Base-by-base conservation (phyloP, 805 yeast genomes). In the Saturnispora kantuleensis region DNA sequence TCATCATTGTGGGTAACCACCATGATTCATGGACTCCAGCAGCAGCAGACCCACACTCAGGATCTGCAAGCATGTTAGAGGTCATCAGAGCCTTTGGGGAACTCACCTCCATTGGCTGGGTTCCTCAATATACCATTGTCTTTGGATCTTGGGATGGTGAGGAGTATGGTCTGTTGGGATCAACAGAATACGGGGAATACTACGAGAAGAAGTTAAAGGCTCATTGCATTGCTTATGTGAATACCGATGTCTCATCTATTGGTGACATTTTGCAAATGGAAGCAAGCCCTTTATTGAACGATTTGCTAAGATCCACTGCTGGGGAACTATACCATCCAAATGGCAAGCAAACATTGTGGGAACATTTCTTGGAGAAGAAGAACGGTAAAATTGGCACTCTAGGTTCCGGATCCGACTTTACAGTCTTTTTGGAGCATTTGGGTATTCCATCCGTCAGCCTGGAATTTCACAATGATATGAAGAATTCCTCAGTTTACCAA, bases 141-240 rank as follows among this genome's bases (percentile, higher is more conserved):
- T 67, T 86, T 38, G 81, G 81, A 0, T 77, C 84, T 28, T 86
- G 88, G 88, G 95, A 86, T 61, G 94, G 85, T 31, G 88, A 79
- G 51, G 86, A 80, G 55, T 74, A 74, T 50, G 90, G 84, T 0
- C 64, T 78, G 44, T 51, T 85, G 29, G 95, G 95, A 1, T 77
- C 88, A 0, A 80, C 93, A 0, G 93, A 85, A 54, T 83, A 71
- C 65, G 87, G 81, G 5, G 90, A 84, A 58, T 77, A 76, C 44
- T 66, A 74, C 45, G 70, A 69, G 2, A 56, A 65, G 21, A 55
- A 55, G 29, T 59, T 84, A 31, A 65, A 68, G 39, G 67, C 65
- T 34, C 69, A 71, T 36, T 80, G 75, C 1, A 70, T 82, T 34
- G 85, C 84, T 0, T 84, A 84, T 57, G 56, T 84, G 48, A 84